phyloP scores from a whole-genome alignment of 805 yeast species.

The Groenewaldozyma tartarivorans region DNA sequence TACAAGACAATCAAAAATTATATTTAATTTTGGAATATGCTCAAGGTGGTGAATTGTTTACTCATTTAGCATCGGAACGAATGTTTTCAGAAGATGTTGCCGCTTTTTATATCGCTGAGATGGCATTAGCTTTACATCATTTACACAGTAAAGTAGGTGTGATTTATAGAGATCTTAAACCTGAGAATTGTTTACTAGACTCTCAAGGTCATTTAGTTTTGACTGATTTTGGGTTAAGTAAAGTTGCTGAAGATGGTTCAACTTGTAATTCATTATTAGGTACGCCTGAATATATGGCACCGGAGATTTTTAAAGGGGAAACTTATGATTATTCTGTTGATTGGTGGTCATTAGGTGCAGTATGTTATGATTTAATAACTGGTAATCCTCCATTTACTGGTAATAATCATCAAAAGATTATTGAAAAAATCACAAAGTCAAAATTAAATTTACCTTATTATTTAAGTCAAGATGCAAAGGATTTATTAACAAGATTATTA shows the following conservation, averaged over 20 bases:
- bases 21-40: slow-evolving; percentile 72
- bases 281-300: slow-evolving; percentile 83
- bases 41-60: slow-evolving; percentile 81
- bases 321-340: slow-evolving; percentile 74
- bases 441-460: slow-evolving; percentile 67
- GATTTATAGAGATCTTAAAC: slow-evolving; percentile 80
- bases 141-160: slow-evolving; percentile 64
- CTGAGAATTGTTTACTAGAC: slow-evolving; percentile 79
- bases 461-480: slow-evolving; percentile 71
- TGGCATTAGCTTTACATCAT: slow-evolving; percentile 67
- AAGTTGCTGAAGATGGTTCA: slow-evolving; percentile 32
- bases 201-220: slow-evolving; percentile 69
- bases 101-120: slow-evolving; percentile 71
- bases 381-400: slow-evolving; percentile 90
- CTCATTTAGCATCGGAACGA: slow-evolving; percentile 43
- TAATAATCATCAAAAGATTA: slow-evolving; percentile 60
- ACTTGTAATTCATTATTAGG: slow-evolving; percentile 56
- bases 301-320: slow-evolving; percentile 72
- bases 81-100: slow-evolving; percentile 53
- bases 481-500: slow-evolving; percentile 52
- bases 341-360: slow-evolving; percentile 89
- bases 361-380: slow-evolving; percentile 66
- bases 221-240: slow-evolving; percentile 75
- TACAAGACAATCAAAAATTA: slow-evolving; percentile 70
- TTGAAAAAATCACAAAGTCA: slow-evolving; percentile 59